Percentiles rank a stretch among this genome's conserved stretches.
These are phyloP conservation scores for Paramecium caudatum DNA, from an alignment of 73 alveolate species.

Conservation along the genomic window DNA sequence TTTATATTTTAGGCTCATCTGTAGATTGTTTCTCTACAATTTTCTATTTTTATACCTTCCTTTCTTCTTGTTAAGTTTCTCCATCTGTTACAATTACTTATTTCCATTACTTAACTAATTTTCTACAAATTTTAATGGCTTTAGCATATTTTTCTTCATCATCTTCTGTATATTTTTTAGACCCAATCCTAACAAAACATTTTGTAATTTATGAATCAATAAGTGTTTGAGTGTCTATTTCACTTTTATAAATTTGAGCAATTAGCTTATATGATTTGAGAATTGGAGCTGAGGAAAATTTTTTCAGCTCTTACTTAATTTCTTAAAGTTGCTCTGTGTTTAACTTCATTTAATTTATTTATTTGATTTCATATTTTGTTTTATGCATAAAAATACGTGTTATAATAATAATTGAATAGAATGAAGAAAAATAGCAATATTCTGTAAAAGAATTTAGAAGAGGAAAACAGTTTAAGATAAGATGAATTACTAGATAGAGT, in stretches of 20 bases:
- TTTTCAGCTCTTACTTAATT: constrained; percentile 15
- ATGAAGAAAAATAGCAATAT: constrained; percentile 10
- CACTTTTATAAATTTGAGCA: constrained; percentile 44
- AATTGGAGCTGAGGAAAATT: constrained; percentile 11
- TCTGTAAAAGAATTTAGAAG: constrained; percentile 36
- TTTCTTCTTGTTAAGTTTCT: too few relatives aligned
- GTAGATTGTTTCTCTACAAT: too few relatives aligned
- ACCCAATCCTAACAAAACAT: constrained; percentile 25
- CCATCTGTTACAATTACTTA: not conserved
- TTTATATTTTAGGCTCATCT: too few relatives aligned
- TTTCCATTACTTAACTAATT: constrained; percentile 45
- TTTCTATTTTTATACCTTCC: too few relatives aligned
- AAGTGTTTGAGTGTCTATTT: not conserved
- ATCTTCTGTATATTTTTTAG: constrained; percentile 15
- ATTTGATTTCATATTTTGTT: not conserved
- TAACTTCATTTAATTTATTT: constrained; percentile 36
- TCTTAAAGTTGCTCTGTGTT: constrained; percentile 20
- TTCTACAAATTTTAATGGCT: constrained; percentile 48
- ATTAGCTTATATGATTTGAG: not conserved
- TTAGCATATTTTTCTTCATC: constrained; percentile 41
- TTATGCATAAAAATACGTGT: constrained; percentile 29
- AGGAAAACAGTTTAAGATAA: constrained; percentile 11
- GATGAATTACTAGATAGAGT: constrained; percentile 5
- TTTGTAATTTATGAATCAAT: constrained; percentile 58
- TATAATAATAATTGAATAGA: not conserved